A percentile compares a stretch with the other conserved stretches of the same genome.
Conservation (phyloP, 2,329 filamentous ascomycete genomes). For the Talaromyces sp. region DNA sequence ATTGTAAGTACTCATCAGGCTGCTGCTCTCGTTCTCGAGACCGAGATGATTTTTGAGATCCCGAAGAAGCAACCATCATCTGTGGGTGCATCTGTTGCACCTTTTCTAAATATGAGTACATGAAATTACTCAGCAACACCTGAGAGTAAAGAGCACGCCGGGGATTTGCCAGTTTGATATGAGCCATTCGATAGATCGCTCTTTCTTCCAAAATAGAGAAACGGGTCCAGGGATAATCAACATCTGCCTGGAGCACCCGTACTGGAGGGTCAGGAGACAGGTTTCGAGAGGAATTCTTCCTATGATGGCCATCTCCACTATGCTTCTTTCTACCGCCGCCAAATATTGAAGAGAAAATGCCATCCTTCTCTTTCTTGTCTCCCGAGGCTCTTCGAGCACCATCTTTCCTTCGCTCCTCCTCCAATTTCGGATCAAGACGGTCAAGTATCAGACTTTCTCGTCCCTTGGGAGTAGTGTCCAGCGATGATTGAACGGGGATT, state of each 20-base stretch:
- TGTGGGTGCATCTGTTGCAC: slow-evolving; percentile 99
- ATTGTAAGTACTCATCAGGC: slow-evolving; percentile 48
- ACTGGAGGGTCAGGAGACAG: slow-evolving; percentile 80
- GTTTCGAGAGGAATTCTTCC: slow-evolving; percentile 73
- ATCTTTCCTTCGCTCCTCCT: slow-evolving; percentile 74
- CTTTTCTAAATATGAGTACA: slow-evolving; percentile 98
- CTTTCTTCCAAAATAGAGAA: slow-evolving; percentile 95
- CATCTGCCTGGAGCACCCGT: slow-evolving; percentile 75
- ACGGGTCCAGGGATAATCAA: slow-evolving; percentile 94
- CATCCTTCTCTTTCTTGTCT: slow-evolving; percentile 87
- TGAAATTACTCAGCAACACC: slow-evolving; percentile 96
- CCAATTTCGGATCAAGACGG: slow-evolving; percentile 73
- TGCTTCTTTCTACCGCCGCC: slow-evolving; percentile 85
- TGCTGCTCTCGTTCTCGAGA: slow-evolving; percentile 33
- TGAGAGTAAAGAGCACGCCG: slow-evolving; percentile 89
- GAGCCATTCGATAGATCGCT: slow-evolving; percentile 97
- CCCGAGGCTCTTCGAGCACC: slow-evolving; percentile 69
- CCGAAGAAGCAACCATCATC: slow-evolving; percentile 82
- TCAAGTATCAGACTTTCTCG: slow-evolving; percentile 85
- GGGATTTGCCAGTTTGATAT: slow-evolving; percentile 98
- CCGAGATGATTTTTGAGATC: slow-evolving; percentile 64
- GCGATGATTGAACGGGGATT: slow-evolving; percentile 77
- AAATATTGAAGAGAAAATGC: slow-evolving; percentile 92
- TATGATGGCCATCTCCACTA: slow-evolving; percentile 71
- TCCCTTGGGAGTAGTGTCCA: slow-evolving; percentile 64